Evolutionary conservation across 2,329 filamentous ascomycete genomes (phyloP).

Genomic region (Pseudogymnoascus sp.): DNA sequence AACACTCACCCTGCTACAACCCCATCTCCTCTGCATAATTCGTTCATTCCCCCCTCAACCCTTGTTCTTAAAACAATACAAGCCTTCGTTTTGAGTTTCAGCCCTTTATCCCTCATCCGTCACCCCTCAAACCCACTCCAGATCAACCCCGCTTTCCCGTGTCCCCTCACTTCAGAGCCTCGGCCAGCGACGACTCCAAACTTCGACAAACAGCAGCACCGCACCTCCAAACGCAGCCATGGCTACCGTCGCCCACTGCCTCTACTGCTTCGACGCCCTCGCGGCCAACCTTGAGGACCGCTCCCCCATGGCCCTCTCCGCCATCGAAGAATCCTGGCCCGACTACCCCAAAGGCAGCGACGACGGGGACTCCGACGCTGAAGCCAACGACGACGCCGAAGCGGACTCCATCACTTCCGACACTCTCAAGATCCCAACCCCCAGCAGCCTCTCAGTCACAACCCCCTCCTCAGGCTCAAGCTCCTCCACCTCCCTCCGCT

Average conservation of each 20-base stretch:
- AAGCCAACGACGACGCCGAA: conserved; percentile 27
- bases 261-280: conserved; percentile 87
- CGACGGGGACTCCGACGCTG: conserved; percentile 32
- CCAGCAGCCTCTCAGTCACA: conserved; percentile 7
- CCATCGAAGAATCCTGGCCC: conserved; percentile 60
- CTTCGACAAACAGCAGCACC: background rate
- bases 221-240: conserved; percentile 40
- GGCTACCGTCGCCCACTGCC: conserved; percentile 80
- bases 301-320: conserved; percentile 56
- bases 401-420: conserved; percentile 7
- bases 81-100: conserved; percentile 1
- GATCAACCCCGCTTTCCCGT: background rate
- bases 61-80: background rate
- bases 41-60: background rate
- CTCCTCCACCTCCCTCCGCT: conserved; percentile 15
- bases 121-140: background rate
- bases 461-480: background rate
- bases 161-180: background rate
- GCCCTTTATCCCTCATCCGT: background rate
- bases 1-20: background rate
- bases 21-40: conserved; percentile 2
- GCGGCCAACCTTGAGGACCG: conserved; percentile 66
- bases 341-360: conserved; percentile 32
- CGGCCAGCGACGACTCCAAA: background rate
- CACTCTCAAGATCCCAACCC: background rate